phyloP scores from a whole-genome alignment of 768 basidiomycete species.

The Cubamyces lactineus region DNA sequence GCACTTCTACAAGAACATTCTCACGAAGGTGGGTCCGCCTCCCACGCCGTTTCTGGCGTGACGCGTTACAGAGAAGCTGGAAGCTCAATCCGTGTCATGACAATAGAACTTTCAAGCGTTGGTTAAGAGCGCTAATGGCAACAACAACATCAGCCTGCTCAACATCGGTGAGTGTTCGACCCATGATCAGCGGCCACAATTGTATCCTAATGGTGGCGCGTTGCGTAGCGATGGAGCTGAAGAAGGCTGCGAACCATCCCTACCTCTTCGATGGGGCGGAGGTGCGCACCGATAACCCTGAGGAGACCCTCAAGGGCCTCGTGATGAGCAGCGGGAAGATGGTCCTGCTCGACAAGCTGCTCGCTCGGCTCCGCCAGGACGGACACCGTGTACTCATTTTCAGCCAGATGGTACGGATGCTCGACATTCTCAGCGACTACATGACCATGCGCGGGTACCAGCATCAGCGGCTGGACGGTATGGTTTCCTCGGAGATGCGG shows the following conservation, averaged over 20 bases:
- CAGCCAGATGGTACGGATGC: conserved; percentile 98
- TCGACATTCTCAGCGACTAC: conserved; percentile 98
- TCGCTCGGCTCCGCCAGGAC: conserved; percentile 86
- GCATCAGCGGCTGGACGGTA: conserved; percentile 94
- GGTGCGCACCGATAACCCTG: conserved; percentile 55
- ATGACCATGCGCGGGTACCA: conserved; percentile 88
- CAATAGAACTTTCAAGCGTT: conserved; percentile 89
- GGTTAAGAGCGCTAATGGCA: conserved; percentile 85
- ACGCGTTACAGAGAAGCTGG: conserved; percentile 2
- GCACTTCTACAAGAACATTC: conserved; percentile 98
- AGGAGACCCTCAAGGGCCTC: conserved; percentile 92
- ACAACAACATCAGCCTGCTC: conserved; percentile 90
- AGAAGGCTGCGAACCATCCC: conserved; percentile 98
- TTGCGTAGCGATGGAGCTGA: conserved; percentile 89
- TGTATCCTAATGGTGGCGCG: neutral
- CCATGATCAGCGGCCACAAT: neutral
- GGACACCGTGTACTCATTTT: conserved; percentile 98
- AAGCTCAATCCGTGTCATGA: neutral
- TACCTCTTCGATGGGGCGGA: conserved; percentile 98
- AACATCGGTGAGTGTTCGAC: conserved; percentile 72
- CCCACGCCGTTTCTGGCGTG: neutral
- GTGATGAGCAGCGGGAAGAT: conserved; percentile 99
- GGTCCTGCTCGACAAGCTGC: conserved; percentile 96
- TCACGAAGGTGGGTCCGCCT: conserved; percentile 71
- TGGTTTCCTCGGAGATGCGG: conserved; percentile 89